phyloP scores from a whole-genome alignment of 768 basidiomycete species.

The Royoungia palumana region DNA sequence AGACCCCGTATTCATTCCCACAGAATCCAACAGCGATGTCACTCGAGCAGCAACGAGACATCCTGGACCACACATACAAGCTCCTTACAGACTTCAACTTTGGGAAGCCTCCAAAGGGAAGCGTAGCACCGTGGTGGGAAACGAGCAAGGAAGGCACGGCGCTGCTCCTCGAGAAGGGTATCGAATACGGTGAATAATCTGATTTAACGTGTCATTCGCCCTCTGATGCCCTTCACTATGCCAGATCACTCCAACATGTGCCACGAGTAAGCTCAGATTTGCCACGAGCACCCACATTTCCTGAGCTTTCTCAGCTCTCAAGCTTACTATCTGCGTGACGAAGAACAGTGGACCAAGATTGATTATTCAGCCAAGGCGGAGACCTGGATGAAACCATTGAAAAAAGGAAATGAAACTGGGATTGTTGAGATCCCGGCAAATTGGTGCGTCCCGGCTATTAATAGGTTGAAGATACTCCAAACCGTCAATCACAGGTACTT shows the following conservation, averaged over 20 bases:
- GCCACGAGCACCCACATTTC: not conserved
- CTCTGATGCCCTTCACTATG: constrained; percentile 4
- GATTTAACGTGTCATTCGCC: not conserved
- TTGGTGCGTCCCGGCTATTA: constrained; percentile 42
- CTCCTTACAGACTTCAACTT: constrained; percentile 66
- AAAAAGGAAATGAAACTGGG: constrained; percentile 60
- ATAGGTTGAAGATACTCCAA: not conserved
- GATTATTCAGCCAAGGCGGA: constrained; percentile 55
- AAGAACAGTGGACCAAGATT: constrained; percentile 73
- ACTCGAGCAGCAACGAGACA: constrained; percentile 65
- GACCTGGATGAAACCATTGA: constrained; percentile 74
- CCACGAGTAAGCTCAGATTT: constrained; percentile 38
- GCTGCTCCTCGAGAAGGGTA: constrained; percentile 65
- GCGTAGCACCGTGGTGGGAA: constrained; percentile 82
- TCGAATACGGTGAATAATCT: constrained; percentile 58
- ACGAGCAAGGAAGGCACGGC: constrained; percentile 62
- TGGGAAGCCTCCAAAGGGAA: constrained; percentile 56
- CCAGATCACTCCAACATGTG: constrained; percentile 60
- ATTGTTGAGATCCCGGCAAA: constrained; percentile 64
- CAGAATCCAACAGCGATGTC: constrained; percentile 62
- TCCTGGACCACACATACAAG: constrained; percentile 61
- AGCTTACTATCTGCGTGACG: constrained; percentile 64
- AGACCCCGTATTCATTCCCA: not conserved
- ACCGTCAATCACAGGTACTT: constrained; percentile 45
- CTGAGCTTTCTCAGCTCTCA: constrained; percentile 41